Conservation (phyloP, 2,329 filamentous ascomycete species). For the Colletotrichum costaricense region DNA sequence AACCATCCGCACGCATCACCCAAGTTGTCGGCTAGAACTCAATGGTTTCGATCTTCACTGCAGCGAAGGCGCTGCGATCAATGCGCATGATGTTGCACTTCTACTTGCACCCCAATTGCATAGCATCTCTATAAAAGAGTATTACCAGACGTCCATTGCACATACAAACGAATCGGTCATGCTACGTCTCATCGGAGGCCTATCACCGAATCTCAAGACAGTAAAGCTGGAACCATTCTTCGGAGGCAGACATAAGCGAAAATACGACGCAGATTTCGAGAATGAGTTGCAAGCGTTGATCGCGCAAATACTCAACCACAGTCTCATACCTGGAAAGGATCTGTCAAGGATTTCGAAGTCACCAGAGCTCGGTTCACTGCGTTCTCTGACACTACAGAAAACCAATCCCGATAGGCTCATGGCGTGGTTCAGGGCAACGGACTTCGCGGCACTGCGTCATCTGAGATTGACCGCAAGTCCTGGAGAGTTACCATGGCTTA, state of each 20-base stretch:
- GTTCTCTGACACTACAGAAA: background rate
- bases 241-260: background rate
- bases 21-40: constrained; percentile 3
- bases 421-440: background rate
- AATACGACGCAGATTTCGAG: constrained; percentile 1
- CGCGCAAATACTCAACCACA: background rate
- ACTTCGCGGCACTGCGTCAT: constrained; percentile 9
- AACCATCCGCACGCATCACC: background rate
- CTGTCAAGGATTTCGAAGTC: background rate
- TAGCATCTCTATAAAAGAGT: constrained; percentile 9
- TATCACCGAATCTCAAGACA: background rate
- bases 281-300: background rate
- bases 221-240: constrained; percentile 7
- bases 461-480: background rate
- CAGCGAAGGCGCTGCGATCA: background rate
- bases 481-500: constrained; percentile 2
- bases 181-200: background rate
- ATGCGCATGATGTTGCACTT: background rate
- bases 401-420: background rate
- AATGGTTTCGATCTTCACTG: background rate
- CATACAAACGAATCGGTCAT: constrained; percentile 3
- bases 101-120: constrained; percentile 1
- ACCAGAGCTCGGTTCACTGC: background rate
- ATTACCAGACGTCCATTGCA: background rate
- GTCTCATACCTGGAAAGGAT: background rate